These are phyloP conservation scores for Paraphaeosphaeria minitans DNA, from an alignment of 2,329 filamentous ascomycete genomes.

Conservation along the genomic window DNA sequence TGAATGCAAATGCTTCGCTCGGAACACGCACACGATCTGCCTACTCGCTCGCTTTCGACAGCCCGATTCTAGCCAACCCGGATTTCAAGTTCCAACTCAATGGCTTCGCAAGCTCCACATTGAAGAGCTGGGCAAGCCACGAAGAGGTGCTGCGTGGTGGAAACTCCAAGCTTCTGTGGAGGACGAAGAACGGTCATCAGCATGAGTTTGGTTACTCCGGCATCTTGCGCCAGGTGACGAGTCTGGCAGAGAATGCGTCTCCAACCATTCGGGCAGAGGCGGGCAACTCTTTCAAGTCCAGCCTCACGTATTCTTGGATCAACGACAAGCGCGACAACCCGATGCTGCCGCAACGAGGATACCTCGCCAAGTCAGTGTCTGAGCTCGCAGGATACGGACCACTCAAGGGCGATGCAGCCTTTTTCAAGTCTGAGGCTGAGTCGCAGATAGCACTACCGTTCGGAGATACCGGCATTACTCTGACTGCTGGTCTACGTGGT, in stretches of 20 bases:
- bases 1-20: constrained; percentile 84
- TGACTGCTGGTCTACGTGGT: constrained; percentile 80
- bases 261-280: constrained; percentile 82
- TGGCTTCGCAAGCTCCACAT: constrained; percentile 78
- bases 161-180: constrained; percentile 76
- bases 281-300: constrained; percentile 89
- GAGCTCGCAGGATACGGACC: constrained; percentile 89
- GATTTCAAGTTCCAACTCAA: constrained; percentile 80
- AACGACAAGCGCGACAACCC: constrained; percentile 83
- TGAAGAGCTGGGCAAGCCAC: constrained; percentile 92
- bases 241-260: constrained; percentile 74
- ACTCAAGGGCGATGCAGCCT: constrained; percentile 87
- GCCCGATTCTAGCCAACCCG: constrained; percentile 83
- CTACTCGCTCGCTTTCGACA: constrained; percentile 84
- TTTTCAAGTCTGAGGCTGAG: constrained; percentile 90
- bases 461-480: constrained; percentile 75
- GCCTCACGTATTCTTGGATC: constrained; percentile 79
- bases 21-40: constrained; percentile 90
- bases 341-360: constrained; percentile 81
- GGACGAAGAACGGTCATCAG: constrained; percentile 65
- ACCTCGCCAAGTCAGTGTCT: constrained; percentile 75
- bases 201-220: constrained; percentile 82
- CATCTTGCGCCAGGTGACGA: constrained; percentile 87
- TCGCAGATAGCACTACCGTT: constrained; percentile 76
- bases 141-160: constrained; percentile 86